phyloP scores from a whole-genome alignment of 2,329 filamentous ascomycete genomes.

The Leptographium galeiforme region DNA sequence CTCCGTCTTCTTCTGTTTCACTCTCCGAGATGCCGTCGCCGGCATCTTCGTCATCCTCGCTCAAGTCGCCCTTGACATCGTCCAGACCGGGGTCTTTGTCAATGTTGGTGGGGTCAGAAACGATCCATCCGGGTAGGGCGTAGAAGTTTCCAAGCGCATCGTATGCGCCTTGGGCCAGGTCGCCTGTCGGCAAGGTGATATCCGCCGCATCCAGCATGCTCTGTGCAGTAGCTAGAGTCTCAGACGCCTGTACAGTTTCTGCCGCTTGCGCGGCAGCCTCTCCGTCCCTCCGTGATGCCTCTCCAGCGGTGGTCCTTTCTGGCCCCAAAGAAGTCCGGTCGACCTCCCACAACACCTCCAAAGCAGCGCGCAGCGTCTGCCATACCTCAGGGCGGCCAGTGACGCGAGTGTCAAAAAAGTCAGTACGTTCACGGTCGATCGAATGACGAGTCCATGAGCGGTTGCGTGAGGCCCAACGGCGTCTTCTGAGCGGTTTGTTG shows the following conservation, averaged over 20 bases:
- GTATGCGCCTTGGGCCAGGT: slow-evolving; percentile 59
- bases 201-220: slow-evolving; percentile 66
- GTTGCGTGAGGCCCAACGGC: slow-evolving; percentile 50
- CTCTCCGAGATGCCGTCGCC: slow-evolving; percentile 1
- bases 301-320: neutral
- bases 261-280: slow-evolving; percentile 4
- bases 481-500: slow-evolving; percentile 53
- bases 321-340: slow-evolving; percentile 1
- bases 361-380: slow-evolving; percentile 56
- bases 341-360: slow-evolving; percentile 53
- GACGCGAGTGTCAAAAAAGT: slow-evolving; percentile 85
- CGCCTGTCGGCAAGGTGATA: slow-evolving; percentile 59
- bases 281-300: neutral
- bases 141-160: slow-evolving; percentile 60
- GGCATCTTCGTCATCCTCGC: slow-evolving; percentile 10
- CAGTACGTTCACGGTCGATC: slow-evolving; percentile 57
- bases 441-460: slow-evolving; percentile 56
- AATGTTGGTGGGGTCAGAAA: slow-evolving; percentile 52
- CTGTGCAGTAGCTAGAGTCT: slow-evolving; percentile 55
- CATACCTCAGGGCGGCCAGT: slow-evolving; percentile 68
- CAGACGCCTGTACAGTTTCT: slow-evolving; percentile 20
- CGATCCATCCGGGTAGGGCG: slow-evolving; percentile 51
- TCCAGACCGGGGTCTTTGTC: slow-evolving; percentile 12
- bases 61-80: slow-evolving; percentile 16
- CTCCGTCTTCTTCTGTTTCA: slow-evolving; percentile 6